Evolutionary conservation across 345 rosid species (phyloP), one percentile per base, ranked within the genome.

Genomic region (Dipteronia sinensis): DNA sequence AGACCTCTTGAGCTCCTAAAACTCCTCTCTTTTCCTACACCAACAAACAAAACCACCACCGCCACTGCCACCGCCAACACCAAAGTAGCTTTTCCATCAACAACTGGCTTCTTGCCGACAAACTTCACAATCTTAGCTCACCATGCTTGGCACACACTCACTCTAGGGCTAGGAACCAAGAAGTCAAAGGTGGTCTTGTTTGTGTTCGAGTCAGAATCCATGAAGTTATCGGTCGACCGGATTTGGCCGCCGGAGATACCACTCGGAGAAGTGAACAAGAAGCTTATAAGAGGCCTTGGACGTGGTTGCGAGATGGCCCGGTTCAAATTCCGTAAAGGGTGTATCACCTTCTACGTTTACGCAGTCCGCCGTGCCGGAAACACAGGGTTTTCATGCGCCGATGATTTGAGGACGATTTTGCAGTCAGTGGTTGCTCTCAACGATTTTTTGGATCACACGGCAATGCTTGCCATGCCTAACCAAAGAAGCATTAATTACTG

Each of bases 401-500:
- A 92, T 76, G 99, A 96, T 74, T 77, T 96, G 38, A 88, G 93
- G 79, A 81, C 83, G 42, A 87, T 96, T 34, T 82, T 96, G 49
- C 90, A 96, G 69, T 93, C 99, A 55, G 99, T 96, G 76, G 92
- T 89, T 51, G 87, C 91, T 49, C 91, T 96, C 27, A 94, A 94
- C 67, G 98, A 96, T 83, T 96, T 96, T 89, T 83, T 96, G 90
- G 99, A 96, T 86, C 98, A 96, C 76, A 96, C 98, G 12, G 89
- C 97, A 17, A 96, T 94, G 97, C 89, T 96, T 0, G 98, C 97
- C 29, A 90, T 90, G 94, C 97, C 98, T 76, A 88, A 94, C 76
- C 97, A 96, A 80, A 91, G 93, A 84, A 83, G 88, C 85, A 89
- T 96, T 80, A 87, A 81, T 83, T 90, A 85, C 82, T 78, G 74